Evolutionary conservation across 208 protist species (phyloP), one percentile per base, ranked within the genome.

Genomic region (Wallacemonas sp.): DNA sequence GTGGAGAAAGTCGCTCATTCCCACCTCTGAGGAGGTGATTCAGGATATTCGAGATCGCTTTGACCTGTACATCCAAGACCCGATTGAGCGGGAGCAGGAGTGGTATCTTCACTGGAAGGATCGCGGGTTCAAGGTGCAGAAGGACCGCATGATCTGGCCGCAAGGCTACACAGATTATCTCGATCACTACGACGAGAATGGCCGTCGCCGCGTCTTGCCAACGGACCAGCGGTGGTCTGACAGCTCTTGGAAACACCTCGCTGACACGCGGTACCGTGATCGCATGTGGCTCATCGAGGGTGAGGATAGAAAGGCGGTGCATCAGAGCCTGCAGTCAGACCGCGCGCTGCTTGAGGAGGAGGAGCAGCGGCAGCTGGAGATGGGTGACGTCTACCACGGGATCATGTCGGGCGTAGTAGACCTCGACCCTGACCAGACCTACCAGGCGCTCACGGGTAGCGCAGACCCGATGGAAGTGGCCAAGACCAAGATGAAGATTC

Each of bases 51-150:
- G 90, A 31, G 90, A 96, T 64, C 87, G 90, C 44, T 93, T 96
- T 61, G 90, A 96, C 56, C 56, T 96, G 15, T 96, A 86, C 66
- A 77, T 93, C 41, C 85, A 92, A 53, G 90, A 96, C 68, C 86
- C 85, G 14, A 96, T 96, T 62, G 90, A 96, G 61, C 84, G 88
- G 8, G 88, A 92, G 71, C 79, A 94, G 76, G 86, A 94, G 75
- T 96, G 87, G 87, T 96, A 94, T 61, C 71, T 94, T 55, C 88
- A 96, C 78, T 96, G 88, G 87, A 91, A 93, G 59, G 90, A 96
- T 62, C 71, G 88, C 51, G 72, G 70, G 19, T 96, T 93, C 77
- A 93, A 94, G 64, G 76, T 90, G 53, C 84, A 96, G 65, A 88
- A 89, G 63, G 90, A 96, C 68, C 84, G 90, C 54, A 89, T 96